These are phyloP conservation scores for Heliocybe sulcata DNA, from an alignment of 1,284 basidiomycete species.

Conservation along the genomic window DNA sequence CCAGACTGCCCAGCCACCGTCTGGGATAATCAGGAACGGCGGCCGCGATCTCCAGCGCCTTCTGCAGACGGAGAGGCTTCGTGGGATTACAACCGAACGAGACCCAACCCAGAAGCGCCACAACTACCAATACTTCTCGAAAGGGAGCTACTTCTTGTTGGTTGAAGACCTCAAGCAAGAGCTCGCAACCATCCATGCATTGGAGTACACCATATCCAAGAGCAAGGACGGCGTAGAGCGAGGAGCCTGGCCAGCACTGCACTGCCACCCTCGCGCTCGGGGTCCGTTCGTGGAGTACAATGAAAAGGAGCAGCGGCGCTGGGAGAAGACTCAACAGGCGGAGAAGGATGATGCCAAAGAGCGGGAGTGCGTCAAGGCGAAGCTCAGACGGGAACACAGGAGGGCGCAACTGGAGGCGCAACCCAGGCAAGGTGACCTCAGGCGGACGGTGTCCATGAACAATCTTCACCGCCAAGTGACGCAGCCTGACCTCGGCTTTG, in stretches of 20 bases:
- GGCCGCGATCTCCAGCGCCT: conserved; percentile 52
- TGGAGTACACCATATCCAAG: conserved; percentile 55
- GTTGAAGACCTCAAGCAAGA: conserved; percentile 88
- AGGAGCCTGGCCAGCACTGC: conserved; percentile 60
- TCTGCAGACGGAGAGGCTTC: conserved; percentile 81
- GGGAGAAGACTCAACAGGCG: conserved; percentile 46
- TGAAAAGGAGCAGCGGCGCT: conserved; percentile 59
- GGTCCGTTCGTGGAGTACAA: conserved; percentile 71
- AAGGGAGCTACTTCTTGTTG: conserved; percentile 75
- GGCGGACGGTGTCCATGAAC: conserved; percentile 73
- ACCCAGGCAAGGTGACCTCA: conserved; percentile 46
- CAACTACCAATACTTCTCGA: conserved; percentile 87
- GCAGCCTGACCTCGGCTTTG: conserved; percentile 29
- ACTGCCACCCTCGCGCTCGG: conserved; percentile 64
- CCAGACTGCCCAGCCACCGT: neutral
- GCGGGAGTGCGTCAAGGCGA: conserved; percentile 32
- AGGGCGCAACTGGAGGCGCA: conserved; percentile 28
- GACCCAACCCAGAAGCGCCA: conserved; percentile 84
- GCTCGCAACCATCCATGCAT: conserved; percentile 59
- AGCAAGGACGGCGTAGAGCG: conserved; percentile 41
- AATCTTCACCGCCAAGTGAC: conserved; percentile 55
- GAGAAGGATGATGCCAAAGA: conserved; percentile 45
- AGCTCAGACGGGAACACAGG: conserved; percentile 27
- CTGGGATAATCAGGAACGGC: neutral
- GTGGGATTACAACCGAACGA: conserved; percentile 81